These are phyloP conservation scores for Neurospora sublineolata DNA, from an alignment of 495 filamentous ascomycete genomes.

Conservation along the genomic window DNA sequence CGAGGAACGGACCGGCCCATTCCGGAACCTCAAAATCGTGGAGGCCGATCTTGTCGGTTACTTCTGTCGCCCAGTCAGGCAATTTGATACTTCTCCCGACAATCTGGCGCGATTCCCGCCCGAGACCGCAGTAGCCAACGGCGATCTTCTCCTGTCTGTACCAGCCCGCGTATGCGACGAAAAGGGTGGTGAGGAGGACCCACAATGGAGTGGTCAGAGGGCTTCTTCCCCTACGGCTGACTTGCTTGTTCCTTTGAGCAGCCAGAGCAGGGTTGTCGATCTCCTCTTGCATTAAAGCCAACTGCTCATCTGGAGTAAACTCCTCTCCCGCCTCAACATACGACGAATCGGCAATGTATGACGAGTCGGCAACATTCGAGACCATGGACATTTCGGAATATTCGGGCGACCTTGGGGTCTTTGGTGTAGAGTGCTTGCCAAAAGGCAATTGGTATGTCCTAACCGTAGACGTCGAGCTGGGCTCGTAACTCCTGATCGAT, in stretches of 20 bases:
- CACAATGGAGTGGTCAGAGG: constrained; percentile 43
- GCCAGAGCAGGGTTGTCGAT: constrained; percentile 24
- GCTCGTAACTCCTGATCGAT: background rate
- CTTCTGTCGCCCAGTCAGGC: constrained; percentile 29
- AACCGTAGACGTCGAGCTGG: background rate
- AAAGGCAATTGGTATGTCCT: background rate
- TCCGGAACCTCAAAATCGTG: constrained; percentile 42
- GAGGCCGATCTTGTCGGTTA: constrained; percentile 32
- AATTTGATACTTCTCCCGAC: constrained; percentile 34
- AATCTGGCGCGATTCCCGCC: constrained; percentile 41
- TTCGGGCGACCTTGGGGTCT: background rate
- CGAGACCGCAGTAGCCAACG: constrained; percentile 89
- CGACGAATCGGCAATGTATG: background rate
- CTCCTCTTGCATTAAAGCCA: constrained; percentile 57
- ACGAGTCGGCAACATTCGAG: constrained; percentile 1
- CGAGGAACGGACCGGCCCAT: constrained; percentile 52
- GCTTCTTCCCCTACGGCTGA: constrained; percentile 10
- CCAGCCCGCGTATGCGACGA: constrained; percentile 65
- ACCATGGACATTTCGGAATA: background rate
- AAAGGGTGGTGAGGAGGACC: constrained; percentile 51
- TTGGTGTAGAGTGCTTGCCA: background rate
- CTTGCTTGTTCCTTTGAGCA: constrained; percentile 13
- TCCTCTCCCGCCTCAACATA: constrained; percentile 65
- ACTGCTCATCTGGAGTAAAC: constrained; percentile 82
- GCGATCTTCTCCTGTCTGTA: constrained; percentile 90